A percentile compares a stretch with the other conserved stretches of the same genome.
These are phyloP conservation scores for Neonectria ditissima DNA, from an alignment of 2,329 filamentous ascomycete species.

Conservation along the genomic window DNA sequence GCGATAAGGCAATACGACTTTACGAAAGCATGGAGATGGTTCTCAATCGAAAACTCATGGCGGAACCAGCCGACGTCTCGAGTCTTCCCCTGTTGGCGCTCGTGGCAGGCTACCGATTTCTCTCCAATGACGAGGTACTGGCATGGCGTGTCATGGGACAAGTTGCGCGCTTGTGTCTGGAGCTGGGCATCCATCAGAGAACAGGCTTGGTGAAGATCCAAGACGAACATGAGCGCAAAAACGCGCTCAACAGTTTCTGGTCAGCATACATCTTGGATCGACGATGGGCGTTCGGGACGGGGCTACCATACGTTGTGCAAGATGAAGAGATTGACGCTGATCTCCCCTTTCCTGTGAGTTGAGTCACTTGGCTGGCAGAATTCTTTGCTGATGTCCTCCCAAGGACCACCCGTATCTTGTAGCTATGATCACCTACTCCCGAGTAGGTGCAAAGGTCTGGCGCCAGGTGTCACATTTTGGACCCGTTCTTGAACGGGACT, in stretches of 20 bases:
- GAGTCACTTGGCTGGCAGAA: background rate
- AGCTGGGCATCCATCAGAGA: constrained; percentile 84
- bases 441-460: constrained; percentile 89
- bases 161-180: constrained; percentile 81
- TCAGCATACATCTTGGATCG: constrained; percentile 86
- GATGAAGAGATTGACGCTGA: constrained; percentile 87
- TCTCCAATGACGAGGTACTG: constrained; percentile 85
- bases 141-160: constrained; percentile 91
- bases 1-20: constrained; percentile 76
- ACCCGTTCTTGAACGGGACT: constrained; percentile 68
- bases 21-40: constrained; percentile 81
- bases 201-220: constrained; percentile 78
- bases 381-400: constrained; percentile 46
- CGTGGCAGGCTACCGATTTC: constrained; percentile 78
- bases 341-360: constrained; percentile 80
- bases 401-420: constrained; percentile 77
- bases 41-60: constrained; percentile 74
- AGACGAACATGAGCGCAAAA: constrained; percentile 74
- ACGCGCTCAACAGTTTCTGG: constrained; percentile 84
- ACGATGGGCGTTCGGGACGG: constrained; percentile 90
- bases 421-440: constrained; percentile 87
- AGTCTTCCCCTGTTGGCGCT: constrained; percentile 65
- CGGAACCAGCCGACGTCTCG: constrained; percentile 60
- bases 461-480: constrained; percentile 79
- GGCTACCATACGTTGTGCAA: constrained; percentile 85